phyloP scores from a whole-genome alignment of 495 filamentous ascomycete genomes.

The Penicillium subrubescens region DNA sequence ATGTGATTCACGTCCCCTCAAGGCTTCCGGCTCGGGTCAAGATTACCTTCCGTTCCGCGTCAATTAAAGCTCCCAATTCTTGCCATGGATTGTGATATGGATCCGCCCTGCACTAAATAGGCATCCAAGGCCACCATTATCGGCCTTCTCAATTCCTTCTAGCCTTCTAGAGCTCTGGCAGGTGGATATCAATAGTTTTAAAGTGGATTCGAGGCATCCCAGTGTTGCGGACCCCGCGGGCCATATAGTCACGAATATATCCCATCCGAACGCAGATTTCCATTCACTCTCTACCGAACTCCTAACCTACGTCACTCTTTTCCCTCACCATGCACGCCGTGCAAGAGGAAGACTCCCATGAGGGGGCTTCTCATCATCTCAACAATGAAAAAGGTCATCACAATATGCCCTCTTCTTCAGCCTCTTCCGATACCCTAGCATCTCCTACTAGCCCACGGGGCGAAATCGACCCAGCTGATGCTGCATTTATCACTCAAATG shows the following conservation, averaged over 20 bases:
- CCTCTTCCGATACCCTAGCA: constrained; percentile 1
- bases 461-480: neutral
- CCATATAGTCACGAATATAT: neutral
- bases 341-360: neutral
- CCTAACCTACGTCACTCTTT: neutral
- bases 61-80: neutral
- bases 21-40: neutral
- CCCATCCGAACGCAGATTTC: neutral
- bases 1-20: neutral
- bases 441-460: neutral
- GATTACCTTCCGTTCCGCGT: neutral
- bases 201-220: neutral
- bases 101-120: neutral
- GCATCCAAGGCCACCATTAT: neutral
- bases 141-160: neutral
- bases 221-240: neutral
- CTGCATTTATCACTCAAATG: neutral
- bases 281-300: neutral
- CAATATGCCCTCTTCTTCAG: neutral
- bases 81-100: neutral
- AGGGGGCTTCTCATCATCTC: neutral
- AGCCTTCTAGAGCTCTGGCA: neutral
- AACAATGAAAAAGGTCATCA: neutral
- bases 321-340: neutral
- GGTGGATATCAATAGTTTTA: neutral